These are phyloP conservation scores for Yueomyces sinensis DNA, from an alignment of 805 yeast genomes.

Conservation along the genomic window DNA sequence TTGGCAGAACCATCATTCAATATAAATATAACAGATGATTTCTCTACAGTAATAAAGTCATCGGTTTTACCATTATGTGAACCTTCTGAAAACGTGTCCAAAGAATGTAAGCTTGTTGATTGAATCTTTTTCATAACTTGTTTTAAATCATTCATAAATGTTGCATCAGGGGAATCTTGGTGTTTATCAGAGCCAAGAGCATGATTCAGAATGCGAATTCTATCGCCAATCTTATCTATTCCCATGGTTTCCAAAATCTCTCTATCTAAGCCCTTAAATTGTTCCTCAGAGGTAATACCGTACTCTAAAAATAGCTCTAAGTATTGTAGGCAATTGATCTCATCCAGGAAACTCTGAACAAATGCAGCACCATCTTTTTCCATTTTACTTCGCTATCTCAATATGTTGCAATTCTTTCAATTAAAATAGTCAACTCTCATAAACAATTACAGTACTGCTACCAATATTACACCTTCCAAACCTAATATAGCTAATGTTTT, in stretches of 20 bases:
- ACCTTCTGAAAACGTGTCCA: not conserved
- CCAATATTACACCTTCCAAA: no score
- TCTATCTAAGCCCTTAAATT: slow-evolving; percentile 33
- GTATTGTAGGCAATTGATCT: slow-evolving; percentile 13
- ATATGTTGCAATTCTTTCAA: no score
- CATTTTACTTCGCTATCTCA: no score
- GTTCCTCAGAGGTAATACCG: slow-evolving; percentile 11
- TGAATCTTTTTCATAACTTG: no score
- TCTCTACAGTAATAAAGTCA: slow-evolving; percentile 24
- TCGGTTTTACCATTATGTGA: slow-evolving; percentile 9
- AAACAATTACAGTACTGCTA: no score
- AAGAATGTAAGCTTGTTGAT: not conserved
- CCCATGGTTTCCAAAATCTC: slow-evolving; percentile 62
- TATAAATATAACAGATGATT: slow-evolving; percentile 47
- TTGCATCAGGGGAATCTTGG: slow-evolving; percentile 1
- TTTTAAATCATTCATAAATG: slow-evolving; percentile 5
- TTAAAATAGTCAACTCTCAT: no score
- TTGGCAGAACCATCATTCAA: slow-evolving; percentile 61
- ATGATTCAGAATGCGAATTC: slow-evolving; percentile 44
- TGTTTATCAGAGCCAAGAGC: slow-evolving; percentile 32
- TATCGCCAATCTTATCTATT: slow-evolving; percentile 66
- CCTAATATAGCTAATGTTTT: no score
- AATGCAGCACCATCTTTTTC: slow-evolving; percentile 7
- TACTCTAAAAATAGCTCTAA: slow-evolving; percentile 10
- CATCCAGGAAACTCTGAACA: slow-evolving; percentile 12